Evolutionary conservation across 2,329 filamentous ascomycete genomes (phyloP).

Genomic region (Bipolaris gigantea): DNA sequence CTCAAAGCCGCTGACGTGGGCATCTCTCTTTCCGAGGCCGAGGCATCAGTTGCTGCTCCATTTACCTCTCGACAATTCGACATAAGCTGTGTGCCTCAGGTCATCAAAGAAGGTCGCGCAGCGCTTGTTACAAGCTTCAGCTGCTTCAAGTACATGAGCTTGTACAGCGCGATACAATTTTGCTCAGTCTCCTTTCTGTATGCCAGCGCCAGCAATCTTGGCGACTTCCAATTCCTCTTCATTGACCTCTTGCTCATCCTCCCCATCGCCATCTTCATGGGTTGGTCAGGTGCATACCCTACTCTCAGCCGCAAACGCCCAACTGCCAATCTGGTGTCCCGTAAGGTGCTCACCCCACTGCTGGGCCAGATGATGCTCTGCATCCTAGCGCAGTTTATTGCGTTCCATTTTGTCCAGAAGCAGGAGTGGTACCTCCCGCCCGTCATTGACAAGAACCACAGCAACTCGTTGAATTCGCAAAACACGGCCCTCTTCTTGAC

Average conservation of each 20-base stretch:
- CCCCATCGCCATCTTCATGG: constrained; percentile 98
- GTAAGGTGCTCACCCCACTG: constrained; percentile 87
- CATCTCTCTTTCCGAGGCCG: constrained; percentile 94
- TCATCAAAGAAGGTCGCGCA: constrained; percentile 90
- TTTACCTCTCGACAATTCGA: constrained; percentile 96
- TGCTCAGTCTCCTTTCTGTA: constrained; percentile 96
- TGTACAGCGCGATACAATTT: constrained; percentile 99
- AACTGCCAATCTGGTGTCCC: constrained; percentile 86
- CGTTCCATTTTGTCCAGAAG: constrained; percentile 71
- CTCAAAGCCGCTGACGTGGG: constrained; percentile 97
- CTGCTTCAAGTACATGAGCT: constrained; percentile 99
- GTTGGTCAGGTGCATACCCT: constrained; percentile 86
- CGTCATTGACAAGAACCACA: constrained; percentile 72
- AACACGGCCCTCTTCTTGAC: constrained; percentile 89
- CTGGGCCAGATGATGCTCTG: constrained; percentile 86
- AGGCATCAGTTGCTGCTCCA: constrained; percentile 96
- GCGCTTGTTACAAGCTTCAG: constrained; percentile 98
- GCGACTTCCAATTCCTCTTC: constrained; percentile 97
- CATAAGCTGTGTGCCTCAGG: constrained; percentile 89
- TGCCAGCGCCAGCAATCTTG: constrained; percentile 87
- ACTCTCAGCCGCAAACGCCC: constrained; percentile 80
- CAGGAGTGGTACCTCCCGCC: constrained; percentile 88
- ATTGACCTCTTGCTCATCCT: constrained; percentile 92
- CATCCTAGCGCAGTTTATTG: constrained; percentile 73
- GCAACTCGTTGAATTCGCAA: constrained; percentile 87